These are phyloP conservation scores for Ustulina deusta DNA, from an alignment of 2,329 filamentous ascomycete genomes.

Conservation along the genomic window DNA sequence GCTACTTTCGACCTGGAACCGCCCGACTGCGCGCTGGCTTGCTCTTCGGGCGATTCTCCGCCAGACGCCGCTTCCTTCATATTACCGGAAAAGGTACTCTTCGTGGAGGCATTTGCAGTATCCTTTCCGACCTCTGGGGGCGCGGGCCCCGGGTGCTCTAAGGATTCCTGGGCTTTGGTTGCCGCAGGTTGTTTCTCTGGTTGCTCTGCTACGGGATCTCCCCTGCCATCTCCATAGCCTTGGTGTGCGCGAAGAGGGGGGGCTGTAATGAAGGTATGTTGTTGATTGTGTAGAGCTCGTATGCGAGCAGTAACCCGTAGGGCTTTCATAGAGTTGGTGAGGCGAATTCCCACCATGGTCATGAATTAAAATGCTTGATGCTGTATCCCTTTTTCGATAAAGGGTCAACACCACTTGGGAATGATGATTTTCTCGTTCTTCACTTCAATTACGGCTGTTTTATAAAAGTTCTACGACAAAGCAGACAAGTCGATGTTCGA, in stretches of 20 bases:
- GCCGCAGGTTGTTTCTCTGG: conserved; percentile 54
- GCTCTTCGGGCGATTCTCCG: conserved; percentile 48
- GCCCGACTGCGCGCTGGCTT: conserved; percentile 54
- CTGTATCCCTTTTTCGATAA: neutral
- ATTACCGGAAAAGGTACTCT: conserved; percentile 46
- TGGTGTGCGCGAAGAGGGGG: conserved; percentile 42
- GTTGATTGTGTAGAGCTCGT: conserved; percentile 42
- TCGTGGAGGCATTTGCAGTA: conserved; percentile 53
- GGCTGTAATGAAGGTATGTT: conserved; percentile 43
- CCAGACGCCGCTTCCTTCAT: conserved; percentile 41
- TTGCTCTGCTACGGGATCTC: conserved; percentile 53
- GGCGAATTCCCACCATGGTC: conserved; percentile 49
- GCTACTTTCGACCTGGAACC: conserved; percentile 56
- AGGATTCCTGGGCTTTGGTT: conserved; percentile 49
- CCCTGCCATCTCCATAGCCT: conserved; percentile 58
- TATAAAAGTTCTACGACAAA: neutral
- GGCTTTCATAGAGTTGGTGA: conserved; percentile 44
- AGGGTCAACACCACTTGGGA: neutral
- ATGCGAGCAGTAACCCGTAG: conserved; percentile 42
- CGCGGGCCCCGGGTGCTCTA: conserved; percentile 59
- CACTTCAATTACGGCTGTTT: neutral
- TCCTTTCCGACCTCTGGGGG: conserved; percentile 56
- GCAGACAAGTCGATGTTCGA: neutral
- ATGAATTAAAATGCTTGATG: conserved; percentile 9
- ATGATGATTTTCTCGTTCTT: neutral